Conservation (phyloP, 202 grass and related monocot genomes). For the Eragrostis tef region DNA sequence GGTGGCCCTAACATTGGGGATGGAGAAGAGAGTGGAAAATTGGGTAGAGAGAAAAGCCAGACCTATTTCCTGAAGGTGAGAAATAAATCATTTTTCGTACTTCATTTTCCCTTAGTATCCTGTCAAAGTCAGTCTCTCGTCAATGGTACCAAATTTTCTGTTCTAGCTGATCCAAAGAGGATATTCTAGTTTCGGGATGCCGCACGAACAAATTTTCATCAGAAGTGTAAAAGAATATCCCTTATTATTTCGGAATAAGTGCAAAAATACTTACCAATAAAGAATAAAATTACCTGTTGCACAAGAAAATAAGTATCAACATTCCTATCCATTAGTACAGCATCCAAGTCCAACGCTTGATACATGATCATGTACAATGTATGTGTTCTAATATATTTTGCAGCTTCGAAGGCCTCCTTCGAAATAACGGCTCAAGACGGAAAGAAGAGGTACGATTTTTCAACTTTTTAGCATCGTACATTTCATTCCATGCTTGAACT, state of each 20-base stretch:
- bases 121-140: not conserved
- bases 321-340: conserved; percentile 35
- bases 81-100: not conserved
- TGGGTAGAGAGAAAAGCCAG: not conserved
- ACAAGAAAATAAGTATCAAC: conserved; percentile 23
- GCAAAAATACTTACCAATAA: conserved; percentile 4
- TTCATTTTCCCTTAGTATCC: not conserved
- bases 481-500: conserved; percentile 86
- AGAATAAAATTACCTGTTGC: conserved; percentile 39
- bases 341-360: conserved; percentile 31
- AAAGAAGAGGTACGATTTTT: conserved; percentile 67
- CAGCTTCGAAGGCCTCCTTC: conserved; percentile 66
- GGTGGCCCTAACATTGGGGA: not conserved
- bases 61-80: not conserved
- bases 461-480: conserved; percentile 81
- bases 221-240: not conserved
- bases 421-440: conserved; percentile 72
- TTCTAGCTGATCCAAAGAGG: not conserved
- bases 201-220: not conserved
- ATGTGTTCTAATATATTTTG: conserved; percentile 77
- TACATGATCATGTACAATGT: conserved; percentile 53
- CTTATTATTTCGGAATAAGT: conserved; percentile 19
- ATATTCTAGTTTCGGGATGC: not conserved
- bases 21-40: not conserved
- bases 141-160: not conserved